Evolutionary conservation across 352 stramenopile genomes (phyloP), one percentile per base, ranked within the genome.

Genomic region (Phytopythium litorale): DNA sequence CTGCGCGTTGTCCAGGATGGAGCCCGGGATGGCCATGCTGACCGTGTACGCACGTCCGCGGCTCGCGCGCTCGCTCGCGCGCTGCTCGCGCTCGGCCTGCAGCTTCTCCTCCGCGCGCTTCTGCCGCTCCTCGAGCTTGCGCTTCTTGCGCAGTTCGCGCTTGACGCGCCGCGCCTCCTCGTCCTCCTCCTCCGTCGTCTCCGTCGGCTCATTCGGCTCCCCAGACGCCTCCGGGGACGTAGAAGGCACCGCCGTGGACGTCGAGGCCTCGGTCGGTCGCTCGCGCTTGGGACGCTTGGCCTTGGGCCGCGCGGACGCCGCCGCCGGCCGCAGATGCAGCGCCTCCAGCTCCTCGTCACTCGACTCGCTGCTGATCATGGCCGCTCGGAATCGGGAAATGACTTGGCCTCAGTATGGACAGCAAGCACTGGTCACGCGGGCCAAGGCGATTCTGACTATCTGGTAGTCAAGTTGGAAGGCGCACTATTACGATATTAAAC

Each of bases 1-100:
- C 77, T 99, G 97, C 38, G 95, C 96, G 71, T 99, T 99, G 64
- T 98, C 95, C 15, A 99, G 74, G 35, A 99, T 95, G 45, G 90
- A 98, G 38, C 96, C 96, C 0, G 97, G 97, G 56, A 99, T 81
- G 13, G 97, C 97, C 64, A 99, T 98, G 38, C 88, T 98, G 48
- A 99, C 67, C 28, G 97, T 99, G 64, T 91, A 97, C n/a, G 72
- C 72, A 11, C 87, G 84, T 45, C 86, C 87, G 33, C 89, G 84
- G 23, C 71, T 61, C 18, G 69, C 65, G 1, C 84, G 76, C 64
- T 85, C 81, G 40, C 61, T 63, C 33, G 40, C 56, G 0, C 68
- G 64, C 28, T 69, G 63, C 35, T 76, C 58, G 54, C 81, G 55
- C 58, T 79, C 57, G 64, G 81, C 74, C 50, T 79, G 66, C 21